A percentile compares a stretch with the other conserved stretches of the same genome.
Evolutionary conservation across 805 yeast species (phyloP).

Genomic region (Yarrowia sp.): DNA sequence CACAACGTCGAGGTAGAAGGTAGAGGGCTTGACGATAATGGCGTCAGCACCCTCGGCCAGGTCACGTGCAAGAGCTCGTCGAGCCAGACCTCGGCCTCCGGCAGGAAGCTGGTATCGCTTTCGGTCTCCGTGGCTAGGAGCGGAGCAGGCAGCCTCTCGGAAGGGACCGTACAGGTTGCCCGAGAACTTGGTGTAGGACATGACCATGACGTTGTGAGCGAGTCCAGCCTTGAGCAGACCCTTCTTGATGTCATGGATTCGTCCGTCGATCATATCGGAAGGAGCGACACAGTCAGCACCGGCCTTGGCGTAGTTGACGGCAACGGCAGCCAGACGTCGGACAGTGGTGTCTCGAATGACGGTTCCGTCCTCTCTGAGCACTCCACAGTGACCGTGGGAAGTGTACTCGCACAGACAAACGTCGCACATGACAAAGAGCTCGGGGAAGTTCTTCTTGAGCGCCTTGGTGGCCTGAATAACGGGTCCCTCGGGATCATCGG

Average conservation of each 20-base stretch:
- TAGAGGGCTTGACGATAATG: slow-evolving; percentile 92
- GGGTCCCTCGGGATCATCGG: slow-evolving; percentile 96
- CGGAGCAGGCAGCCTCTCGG: slow-evolving; percentile 95
- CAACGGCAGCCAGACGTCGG: slow-evolving; percentile 88
- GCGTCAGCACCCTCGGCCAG: slow-evolving; percentile 94
- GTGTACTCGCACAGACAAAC: slow-evolving; percentile 98
- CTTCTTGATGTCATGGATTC: slow-evolving; percentile 83
- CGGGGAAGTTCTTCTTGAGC: slow-evolving; percentile 73
- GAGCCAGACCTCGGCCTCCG: slow-evolving; percentile 91
- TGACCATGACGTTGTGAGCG: slow-evolving; percentile 86
- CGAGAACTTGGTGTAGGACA: slow-evolving; percentile 91
- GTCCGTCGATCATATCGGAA: slow-evolving; percentile 96
- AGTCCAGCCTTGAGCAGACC: slow-evolving; percentile 81
- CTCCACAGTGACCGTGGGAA: slow-evolving; percentile 97
- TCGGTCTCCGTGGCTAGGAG: slow-evolving; percentile 90
- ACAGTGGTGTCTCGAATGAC: slow-evolving; percentile 78
- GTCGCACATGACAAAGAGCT: slow-evolving; percentile 86
- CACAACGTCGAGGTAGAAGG: slow-evolving; percentile 91
- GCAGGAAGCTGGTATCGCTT: slow-evolving; percentile 92
- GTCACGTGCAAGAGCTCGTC: slow-evolving; percentile 87
- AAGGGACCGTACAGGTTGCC: slow-evolving; percentile 96
- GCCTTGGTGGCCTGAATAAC: slow-evolving; percentile 80
- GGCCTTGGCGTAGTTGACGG: slow-evolving; percentile 92
- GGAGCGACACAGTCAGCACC: slow-evolving; percentile 98
- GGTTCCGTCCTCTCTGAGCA: slow-evolving; percentile 83